These are phyloP conservation scores for Diaporthe sp. DNA, from an alignment of 2,329 filamentous ascomycete genomes.

Conservation along the genomic window DNA sequence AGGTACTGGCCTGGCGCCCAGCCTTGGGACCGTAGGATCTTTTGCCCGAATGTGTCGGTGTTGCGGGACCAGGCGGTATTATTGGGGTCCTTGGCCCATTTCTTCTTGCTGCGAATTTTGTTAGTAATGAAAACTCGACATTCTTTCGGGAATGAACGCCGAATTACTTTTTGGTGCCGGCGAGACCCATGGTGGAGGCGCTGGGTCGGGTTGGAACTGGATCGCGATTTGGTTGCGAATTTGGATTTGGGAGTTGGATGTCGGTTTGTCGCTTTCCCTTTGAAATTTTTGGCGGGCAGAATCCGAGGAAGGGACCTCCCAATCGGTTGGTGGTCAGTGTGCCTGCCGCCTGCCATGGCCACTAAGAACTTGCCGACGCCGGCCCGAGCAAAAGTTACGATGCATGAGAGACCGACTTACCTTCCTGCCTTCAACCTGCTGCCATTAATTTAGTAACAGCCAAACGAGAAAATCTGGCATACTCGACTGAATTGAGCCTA, in stretches of 20 bases:
- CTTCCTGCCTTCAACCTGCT: neutral
- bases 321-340: neutral
- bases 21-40: slow-evolving; percentile 88
- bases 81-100: slow-evolving; percentile 92
- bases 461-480: neutral
- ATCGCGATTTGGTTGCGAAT: neutral
- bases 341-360: neutral
- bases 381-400: slow-evolving; percentile 29
- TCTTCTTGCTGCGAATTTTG: slow-evolving; percentile 60
- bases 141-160: neutral
- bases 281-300: slow-evolving; percentile 41
- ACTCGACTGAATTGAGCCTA: no score
- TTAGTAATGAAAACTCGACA: slow-evolving; percentile 5
- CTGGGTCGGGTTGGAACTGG: neutral
- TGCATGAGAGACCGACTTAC: neutral
- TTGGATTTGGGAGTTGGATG: slow-evolving; percentile 2
- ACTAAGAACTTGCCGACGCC: slow-evolving; percentile 18
- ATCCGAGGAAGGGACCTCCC: neutral
- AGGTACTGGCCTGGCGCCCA: slow-evolving; percentile 90
- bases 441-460: neutral
- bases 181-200: slow-evolving; percentile 72
- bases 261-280: slow-evolving; percentile 8
- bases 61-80: slow-evolving; percentile 94
- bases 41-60: slow-evolving; percentile 87
- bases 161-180: slow-evolving; percentile 75